phyloP scores from a whole-genome alignment of 176 grass and related monocot species.

The Pontederia paniculata region DNA sequence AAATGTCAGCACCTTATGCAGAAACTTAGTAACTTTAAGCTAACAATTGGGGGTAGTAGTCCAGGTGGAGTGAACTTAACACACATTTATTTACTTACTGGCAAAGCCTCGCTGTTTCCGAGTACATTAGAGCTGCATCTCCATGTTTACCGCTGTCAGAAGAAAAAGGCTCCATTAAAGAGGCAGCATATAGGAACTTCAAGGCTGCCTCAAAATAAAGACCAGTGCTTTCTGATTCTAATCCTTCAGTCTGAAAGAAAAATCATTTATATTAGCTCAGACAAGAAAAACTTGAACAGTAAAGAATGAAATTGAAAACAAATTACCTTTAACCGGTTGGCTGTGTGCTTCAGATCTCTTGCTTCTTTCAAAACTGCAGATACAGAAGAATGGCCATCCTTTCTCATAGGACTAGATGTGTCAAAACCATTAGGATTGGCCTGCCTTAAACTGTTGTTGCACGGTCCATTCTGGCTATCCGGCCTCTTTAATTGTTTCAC shows the following conservation, averaged over 20 bases:
- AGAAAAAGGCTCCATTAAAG: constrained; percentile 54
- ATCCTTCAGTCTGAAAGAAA: constrained; percentile 47
- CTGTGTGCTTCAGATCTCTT: constrained; percentile 68
- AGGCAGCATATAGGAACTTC: constrained; percentile 81
- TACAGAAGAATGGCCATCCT: constrained; percentile 46
- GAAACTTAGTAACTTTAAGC: too few species aligned
- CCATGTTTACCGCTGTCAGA: constrained; percentile 59
- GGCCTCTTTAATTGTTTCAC: constrained; percentile 32
- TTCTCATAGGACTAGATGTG: constrained; percentile 43
- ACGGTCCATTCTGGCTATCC: constrained; percentile 45
- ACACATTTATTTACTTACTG: constrained; percentile 41
- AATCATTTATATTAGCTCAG: not conserved
- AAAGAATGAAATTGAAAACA: constrained; percentile 20
- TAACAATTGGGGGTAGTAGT: not conserved
- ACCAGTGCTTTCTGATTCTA: constrained; percentile 47
- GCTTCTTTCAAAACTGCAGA: constrained; percentile 64
- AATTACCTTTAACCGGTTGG: constrained; percentile 79
- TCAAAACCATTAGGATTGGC: constrained; percentile 28
- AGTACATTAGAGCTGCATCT: constrained; percentile 60
- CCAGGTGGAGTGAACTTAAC: constrained; percentile 2
- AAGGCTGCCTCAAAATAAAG: constrained; percentile 86
- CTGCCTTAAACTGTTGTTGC: constrained; percentile 35
- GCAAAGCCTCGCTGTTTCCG: constrained; percentile 80
- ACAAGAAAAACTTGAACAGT: not conserved
- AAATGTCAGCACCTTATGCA: too few species aligned